Percentiles rank a stretch among this genome's conserved stretches.
phyloP scores from a whole-genome alignment of 2,329 filamentous ascomycete genomes.

The Pyrenochaeta sp. region DNA sequence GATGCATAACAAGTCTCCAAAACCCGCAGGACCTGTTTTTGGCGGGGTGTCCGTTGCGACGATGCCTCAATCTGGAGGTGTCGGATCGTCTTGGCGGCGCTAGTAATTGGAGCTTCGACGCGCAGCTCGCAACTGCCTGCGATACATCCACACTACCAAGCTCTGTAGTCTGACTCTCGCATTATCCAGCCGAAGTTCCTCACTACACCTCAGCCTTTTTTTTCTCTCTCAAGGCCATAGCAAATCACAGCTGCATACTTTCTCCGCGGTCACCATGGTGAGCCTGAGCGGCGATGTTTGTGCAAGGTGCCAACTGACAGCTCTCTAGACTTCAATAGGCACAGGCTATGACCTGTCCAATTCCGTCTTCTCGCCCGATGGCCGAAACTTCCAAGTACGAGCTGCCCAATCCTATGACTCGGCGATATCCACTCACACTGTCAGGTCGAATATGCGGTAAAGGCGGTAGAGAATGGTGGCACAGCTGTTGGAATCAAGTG shows the following conservation, averaged over 20 bases:
- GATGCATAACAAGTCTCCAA: not conserved
- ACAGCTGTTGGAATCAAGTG: constrained; percentile 96
- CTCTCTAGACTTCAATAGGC: constrained; percentile 91
- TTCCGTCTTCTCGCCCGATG: constrained; percentile 99
- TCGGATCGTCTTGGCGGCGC: constrained; percentile 5
- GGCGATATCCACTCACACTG: constrained; percentile 15
- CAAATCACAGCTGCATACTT: not conserved
- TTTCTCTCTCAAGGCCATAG: not conserved
- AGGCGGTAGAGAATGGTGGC: constrained; percentile 97
- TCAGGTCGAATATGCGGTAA: constrained; percentile 91
- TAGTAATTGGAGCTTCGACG: constrained; percentile 30
- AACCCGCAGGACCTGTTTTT: not conserved
- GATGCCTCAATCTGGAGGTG: not conserved
- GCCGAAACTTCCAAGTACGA: constrained; percentile 92
- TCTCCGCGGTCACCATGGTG: constrained; percentile 37
- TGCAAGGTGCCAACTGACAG: constrained; percentile 26
- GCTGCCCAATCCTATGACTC: not conserved
- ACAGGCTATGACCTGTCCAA: constrained; percentile 99
- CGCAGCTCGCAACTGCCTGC: constrained; percentile 44
- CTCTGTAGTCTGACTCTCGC: not conserved
- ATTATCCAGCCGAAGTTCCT: too few relatives aligned
- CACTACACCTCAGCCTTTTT: not conserved
- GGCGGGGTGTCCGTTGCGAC: not conserved
- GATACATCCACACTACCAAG: constrained; percentile 29
- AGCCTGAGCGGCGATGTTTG: constrained; percentile 21